Percentiles rank a stretch among this genome's conserved stretches.
Conservation (phyloP, 441 rosid genomes). For the Biscutella laevigata region DNA sequence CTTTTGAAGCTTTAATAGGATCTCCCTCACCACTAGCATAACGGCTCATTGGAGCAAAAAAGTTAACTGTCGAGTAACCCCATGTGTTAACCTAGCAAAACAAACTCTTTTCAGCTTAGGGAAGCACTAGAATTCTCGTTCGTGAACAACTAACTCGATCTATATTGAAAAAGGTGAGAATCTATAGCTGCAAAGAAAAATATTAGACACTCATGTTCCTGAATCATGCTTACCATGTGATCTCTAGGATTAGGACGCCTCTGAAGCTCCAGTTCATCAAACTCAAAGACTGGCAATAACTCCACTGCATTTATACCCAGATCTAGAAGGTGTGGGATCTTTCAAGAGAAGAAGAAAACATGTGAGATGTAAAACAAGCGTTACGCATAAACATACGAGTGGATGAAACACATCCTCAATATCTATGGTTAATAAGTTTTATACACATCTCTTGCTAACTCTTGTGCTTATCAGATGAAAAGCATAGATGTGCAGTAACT, state of each 20-base stretch:
- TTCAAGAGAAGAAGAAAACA: constrained; percentile 16
- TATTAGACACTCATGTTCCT: not conserved
- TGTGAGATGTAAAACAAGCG: constrained; percentile 22
- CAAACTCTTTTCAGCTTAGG: not conserved
- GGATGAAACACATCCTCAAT: not conserved
- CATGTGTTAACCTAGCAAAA: constrained; percentile 74
- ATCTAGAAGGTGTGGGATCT: constrained; percentile 89
- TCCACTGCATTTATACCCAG: constrained; percentile 92
- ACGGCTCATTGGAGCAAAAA: constrained; percentile 96
- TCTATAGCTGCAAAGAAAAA: not conserved
- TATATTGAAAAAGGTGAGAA: not conserved
- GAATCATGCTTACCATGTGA: constrained; percentile 60
- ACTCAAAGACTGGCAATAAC: constrained; percentile 84
- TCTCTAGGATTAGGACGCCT: constrained; percentile 85
- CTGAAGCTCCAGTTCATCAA: constrained; percentile 91
- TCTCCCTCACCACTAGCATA: constrained; percentile 88
- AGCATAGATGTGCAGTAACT: not conserved
- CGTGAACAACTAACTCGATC: not conserved
- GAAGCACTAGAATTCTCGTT: not conserved
- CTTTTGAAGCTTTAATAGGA: constrained; percentile 66
- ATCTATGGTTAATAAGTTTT: not conserved
- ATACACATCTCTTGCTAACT: not conserved
- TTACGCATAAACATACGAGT: constrained; percentile 3
- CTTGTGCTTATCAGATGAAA: not conserved
- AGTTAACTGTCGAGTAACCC: constrained; percentile 97